Evolutionary conservation across 495 filamentous ascomycete species (phyloP).

Genomic region (Aspergillus incahuasiensis): DNA sequence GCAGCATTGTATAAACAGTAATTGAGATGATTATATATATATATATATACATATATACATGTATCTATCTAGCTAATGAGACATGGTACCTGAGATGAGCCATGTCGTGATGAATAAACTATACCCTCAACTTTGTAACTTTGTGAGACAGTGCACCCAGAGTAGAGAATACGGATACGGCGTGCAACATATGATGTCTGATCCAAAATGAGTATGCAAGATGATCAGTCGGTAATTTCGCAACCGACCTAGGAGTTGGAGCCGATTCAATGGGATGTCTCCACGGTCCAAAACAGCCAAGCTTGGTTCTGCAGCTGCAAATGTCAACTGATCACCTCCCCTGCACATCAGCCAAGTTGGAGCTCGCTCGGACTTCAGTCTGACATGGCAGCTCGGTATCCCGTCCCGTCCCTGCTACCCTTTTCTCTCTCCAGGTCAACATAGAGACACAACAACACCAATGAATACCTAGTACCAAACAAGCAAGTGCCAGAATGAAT

Average conservation of each 20-base stretch:
- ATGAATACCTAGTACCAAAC: too few species aligned
- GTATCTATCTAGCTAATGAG: constrained; percentile 18
- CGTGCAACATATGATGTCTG: background rate
- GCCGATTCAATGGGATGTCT: background rate
- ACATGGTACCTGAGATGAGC: constrained; percentile 15
- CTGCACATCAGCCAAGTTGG: background rate
- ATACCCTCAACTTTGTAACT: background rate
- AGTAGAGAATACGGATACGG: too few species aligned
- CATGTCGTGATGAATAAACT: background rate
- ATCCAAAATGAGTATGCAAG: background rate
- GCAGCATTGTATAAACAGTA: constrained; percentile 15
- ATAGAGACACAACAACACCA: too few species aligned
- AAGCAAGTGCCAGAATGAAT: too few species aligned
- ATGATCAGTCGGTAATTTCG: background rate
- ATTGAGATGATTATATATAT: constrained; percentile 9
- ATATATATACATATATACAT: too few species aligned
- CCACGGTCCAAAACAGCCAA: background rate
- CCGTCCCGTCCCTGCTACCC: background rate
- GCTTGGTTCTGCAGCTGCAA: background rate
- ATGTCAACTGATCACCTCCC: background rate
- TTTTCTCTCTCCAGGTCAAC: too few species aligned
- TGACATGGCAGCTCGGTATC: background rate
- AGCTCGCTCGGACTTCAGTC: background rate
- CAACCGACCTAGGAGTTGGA: background rate
- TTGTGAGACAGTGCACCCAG: too few species aligned